phyloP scores from a whole-genome alignment of 2,329 filamentous ascomycete genomes.

The Ophiostoma sp. region DNA sequence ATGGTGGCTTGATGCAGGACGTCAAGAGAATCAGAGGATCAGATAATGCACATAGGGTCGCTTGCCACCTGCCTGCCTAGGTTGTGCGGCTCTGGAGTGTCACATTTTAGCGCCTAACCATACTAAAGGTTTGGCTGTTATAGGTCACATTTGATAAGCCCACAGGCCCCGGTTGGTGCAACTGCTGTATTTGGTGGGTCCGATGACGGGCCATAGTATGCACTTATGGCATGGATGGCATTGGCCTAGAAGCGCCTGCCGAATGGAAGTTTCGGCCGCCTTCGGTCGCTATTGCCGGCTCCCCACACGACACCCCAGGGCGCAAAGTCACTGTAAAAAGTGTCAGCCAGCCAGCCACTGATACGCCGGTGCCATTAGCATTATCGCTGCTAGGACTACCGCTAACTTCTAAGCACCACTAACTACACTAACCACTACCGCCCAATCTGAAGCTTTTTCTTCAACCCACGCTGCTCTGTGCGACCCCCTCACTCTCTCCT shows the following conservation, averaged over 20 bases:
- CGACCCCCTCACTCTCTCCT: neutral
- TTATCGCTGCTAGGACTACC: neutral
- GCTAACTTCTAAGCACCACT: no score
- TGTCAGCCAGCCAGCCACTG: no score
- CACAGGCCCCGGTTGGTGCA: neutral
- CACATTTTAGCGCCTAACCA: constrained; percentile 1
- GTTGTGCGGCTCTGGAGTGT: constrained; percentile 4
- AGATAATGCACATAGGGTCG: neutral
- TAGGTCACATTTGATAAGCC: neutral
- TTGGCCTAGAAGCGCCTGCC: constrained; percentile 2
- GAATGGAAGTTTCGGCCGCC: constrained; percentile 26
- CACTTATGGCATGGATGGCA: neutral
- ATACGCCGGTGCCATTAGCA: no score
- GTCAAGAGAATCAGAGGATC: neutral
- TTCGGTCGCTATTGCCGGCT: constrained; percentile 25
- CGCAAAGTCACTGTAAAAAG: neutral
- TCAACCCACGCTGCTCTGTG: neutral
- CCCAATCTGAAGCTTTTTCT: constrained; percentile 7
- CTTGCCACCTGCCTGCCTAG: neutral
- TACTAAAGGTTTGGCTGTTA: neutral
- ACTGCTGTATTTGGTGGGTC: neutral
- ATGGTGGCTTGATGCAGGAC: neutral
- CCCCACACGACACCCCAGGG: constrained; percentile 5
- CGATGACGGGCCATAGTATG: neutral
- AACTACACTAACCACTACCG: neutral